phyloP scores from a whole-genome alignment of 31 red algal species.

The Asparagopsis taxiformis region DNA sequence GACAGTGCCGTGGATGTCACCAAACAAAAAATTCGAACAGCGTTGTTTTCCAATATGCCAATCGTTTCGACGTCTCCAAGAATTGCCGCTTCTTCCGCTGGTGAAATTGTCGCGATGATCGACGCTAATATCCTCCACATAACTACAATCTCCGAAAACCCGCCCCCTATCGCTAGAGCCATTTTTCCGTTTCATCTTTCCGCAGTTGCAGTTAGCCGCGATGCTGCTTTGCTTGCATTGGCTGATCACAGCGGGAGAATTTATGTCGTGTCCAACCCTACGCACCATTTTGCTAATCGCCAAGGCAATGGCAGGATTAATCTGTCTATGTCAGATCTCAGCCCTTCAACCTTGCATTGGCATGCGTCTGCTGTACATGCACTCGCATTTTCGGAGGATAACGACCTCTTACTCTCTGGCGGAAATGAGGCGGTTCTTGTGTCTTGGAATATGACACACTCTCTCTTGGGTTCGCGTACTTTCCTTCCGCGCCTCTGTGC shows the following conservation, averaged over 20 bases:
- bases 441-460: conserved; percentile 57
- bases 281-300: neutral
- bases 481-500: conserved; percentile 50
- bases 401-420: conserved; percentile 44
- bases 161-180: neutral
- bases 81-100: conserved; percentile 15
- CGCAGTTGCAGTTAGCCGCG: conserved; percentile 19
- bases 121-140: conserved; percentile 7
- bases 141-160: conserved; percentile 6
- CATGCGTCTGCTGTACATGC: conserved; percentile 57
- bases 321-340: neutral
- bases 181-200: conserved; percentile 2
- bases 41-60: neutral
- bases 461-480: conserved; percentile 26
- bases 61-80: neutral
- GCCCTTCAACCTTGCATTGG: conserved; percentile 53
- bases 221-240: conserved; percentile 48
- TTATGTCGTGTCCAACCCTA: conserved; percentile 20
- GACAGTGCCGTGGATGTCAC: neutral
- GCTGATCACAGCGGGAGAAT: conserved; percentile 34
- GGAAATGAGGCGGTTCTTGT: conserved; percentile 60
- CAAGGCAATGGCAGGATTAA: conserved; percentile 8
- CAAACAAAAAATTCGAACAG: neutral
- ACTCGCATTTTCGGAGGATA: conserved; percentile 41
- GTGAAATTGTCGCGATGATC: conserved; percentile 24